These are phyloP conservation scores for Serendipita sp. DNA, from an alignment of 768 basidiomycete species.

Conservation along the genomic window DNA sequence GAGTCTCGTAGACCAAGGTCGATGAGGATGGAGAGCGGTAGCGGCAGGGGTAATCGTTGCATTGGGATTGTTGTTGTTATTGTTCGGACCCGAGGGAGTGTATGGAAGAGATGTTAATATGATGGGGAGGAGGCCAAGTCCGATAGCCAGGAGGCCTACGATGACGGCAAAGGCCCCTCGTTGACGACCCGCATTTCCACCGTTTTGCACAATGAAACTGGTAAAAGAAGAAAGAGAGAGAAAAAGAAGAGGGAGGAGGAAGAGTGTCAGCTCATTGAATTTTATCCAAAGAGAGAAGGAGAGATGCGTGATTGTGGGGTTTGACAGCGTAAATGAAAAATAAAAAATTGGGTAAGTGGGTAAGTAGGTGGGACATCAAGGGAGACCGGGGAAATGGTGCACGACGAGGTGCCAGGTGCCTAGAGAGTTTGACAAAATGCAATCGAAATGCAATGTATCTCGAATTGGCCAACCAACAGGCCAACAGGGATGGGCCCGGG, in stretches of 20 bases:
- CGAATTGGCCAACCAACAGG: too few species aligned
- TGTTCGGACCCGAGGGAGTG: too few species aligned
- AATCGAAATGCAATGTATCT: too few species aligned
- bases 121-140: constrained; percentile 11
- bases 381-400: background rate
- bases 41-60: background rate
- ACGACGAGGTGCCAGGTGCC: too few species aligned
- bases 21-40: constrained; percentile 2
- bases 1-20: background rate
- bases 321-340: too few species aligned
- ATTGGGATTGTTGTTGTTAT: too few species aligned
- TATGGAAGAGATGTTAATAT: constrained; percentile 6
- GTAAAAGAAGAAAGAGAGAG: constrained; percentile 2
- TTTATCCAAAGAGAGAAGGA: too few species aligned
- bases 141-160: constrained; percentile 10
- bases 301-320: too few species aligned
- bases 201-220: constrained; percentile 8
- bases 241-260: background rate
- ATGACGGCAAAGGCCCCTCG: constrained; percentile 11
- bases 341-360: too few species aligned
- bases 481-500: too few species aligned
- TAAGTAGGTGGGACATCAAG: too few species aligned
- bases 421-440: too few species aligned
- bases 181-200: constrained; percentile 11
- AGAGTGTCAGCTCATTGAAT: background rate